Evolutionary conservation across 2,329 filamentous ascomycete genomes (phyloP), one percentile per base, ranked within the genome.

Genomic region (Pyrenophora tritici-repentis): DNA sequence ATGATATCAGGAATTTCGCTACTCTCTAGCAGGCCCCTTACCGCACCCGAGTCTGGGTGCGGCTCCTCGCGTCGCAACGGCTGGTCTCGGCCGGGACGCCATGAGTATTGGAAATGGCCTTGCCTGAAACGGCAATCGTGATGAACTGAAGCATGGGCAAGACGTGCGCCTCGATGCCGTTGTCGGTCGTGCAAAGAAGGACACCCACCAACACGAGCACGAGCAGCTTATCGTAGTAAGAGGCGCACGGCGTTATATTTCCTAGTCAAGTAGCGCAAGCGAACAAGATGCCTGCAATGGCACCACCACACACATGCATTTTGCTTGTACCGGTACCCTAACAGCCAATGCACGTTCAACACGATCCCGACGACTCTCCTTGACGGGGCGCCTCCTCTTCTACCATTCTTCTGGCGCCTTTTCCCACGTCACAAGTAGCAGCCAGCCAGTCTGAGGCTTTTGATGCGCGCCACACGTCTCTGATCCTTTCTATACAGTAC

Each of bases 201-300:
- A 29, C 55, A 48, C 40, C 12, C 33, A 14, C 10, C 22, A 37
- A n/a, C n/a, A 33, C 32, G 32, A 45, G 31, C 20, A 26, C 46
- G 53, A 49, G 58, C 52, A 56, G 59, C 64, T 65, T 67, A 68
- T 68, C 61, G 52, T 47, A 37, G 35, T 24, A 24, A 42, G 56
- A 56, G 51, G 55, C 60, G 51, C 58, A 50, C 55, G 42, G 54
- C 52, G 34, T 57, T 42, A n/a, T 31, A n/a, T 42, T 63, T 43
- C 57, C 55, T 50, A 50, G 54, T 52, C 33, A 39, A 62, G 59
- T 42, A 53, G 26, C 33, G 40, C 51, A 59, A 62, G 58, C 57
- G 50, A 60, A 20, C 18, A 20, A 36, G 50, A 48, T 48, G 44
- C 42, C 54, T 56, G 47, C 50, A 47, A 49, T 42, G 44, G 42